phyloP scores from a whole-genome alignment of 371 early-diverging fungal genomes.

The Blakeslea trispora region DNA sequence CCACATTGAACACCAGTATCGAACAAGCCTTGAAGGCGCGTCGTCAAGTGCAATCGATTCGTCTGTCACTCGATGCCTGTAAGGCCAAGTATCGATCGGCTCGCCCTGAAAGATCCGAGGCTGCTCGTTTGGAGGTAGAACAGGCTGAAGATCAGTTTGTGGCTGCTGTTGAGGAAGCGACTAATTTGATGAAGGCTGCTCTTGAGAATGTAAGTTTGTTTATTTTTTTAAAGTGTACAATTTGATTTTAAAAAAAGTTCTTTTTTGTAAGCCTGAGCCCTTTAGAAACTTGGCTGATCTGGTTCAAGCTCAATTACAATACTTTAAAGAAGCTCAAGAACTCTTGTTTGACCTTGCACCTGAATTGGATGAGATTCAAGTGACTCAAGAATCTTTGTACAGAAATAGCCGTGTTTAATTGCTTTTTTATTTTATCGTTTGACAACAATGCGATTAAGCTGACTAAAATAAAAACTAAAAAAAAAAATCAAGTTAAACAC shows the following conservation, averaged over 20 bases:
- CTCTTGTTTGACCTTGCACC: conserved; percentile 80
- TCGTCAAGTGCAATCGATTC: conserved; percentile 74
- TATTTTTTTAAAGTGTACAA: too few relatives aligned
- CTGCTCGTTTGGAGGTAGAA: conserved; percentile 79
- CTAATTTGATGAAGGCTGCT: conserved; percentile 88
- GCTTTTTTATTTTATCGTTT: not conserved
- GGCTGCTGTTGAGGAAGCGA: conserved; percentile 87
- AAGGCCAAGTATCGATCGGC: conserved; percentile 76
- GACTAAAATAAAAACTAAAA: too few relatives aligned
- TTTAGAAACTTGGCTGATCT: conserved; percentile 81
- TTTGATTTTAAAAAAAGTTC: too few relatives aligned
- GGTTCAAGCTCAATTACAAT: conserved; percentile 82
- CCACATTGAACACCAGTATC: conserved; percentile 71
- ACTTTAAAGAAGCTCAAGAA: conserved; percentile 81
- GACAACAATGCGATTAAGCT: too few relatives aligned
- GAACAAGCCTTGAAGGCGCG: conserved; percentile 83
- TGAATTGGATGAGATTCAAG: conserved; percentile 91
- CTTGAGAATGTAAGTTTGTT: conserved; percentile 70
- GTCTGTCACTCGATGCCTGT: conserved; percentile 82
- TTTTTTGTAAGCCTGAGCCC: conserved; percentile 85
- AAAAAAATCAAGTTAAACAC: too few relatives aligned
- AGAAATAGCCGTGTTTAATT: conserved; percentile 56
- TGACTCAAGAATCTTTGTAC: conserved; percentile 87
- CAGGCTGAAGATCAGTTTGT: conserved; percentile 91
- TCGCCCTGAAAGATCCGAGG: conserved; percentile 70